Evolutionary conservation across 2,329 filamentous ascomycete species (phyloP).

Genomic region (Ascochyta clinopodiicola): DNA sequence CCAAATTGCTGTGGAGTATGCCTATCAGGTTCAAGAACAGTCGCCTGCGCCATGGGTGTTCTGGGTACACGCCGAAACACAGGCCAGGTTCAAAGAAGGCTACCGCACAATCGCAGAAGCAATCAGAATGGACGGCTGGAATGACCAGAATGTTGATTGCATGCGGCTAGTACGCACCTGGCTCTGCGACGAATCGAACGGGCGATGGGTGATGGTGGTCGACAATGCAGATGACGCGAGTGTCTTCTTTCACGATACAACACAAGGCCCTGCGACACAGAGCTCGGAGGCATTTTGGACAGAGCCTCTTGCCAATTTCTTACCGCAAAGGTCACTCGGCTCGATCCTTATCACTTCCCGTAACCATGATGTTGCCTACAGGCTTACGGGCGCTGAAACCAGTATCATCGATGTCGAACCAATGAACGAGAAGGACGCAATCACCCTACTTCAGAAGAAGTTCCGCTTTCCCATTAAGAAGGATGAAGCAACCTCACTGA

Average conservation of each 20-base stretch:
- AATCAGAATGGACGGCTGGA: constrained; percentile 9
- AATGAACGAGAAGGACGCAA: constrained; percentile 13
- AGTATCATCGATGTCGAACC: constrained; percentile 11
- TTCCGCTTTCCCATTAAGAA: background rate
- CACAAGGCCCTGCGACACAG: background rate
- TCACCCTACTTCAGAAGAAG: constrained; percentile 18
- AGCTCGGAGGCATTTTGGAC: background rate
- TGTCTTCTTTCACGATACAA: background rate
- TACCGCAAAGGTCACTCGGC: constrained; percentile 8
- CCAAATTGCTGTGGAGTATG: constrained; percentile 27
- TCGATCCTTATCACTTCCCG: constrained; percentile 18
- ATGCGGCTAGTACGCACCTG: constrained; percentile 20
- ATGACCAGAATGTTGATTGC: constrained; percentile 19
- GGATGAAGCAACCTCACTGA: background rate
- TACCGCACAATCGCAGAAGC: constrained; percentile 23
- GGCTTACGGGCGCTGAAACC: constrained; percentile 15
- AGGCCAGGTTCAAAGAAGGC: constrained; percentile 16
- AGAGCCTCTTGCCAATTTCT: background rate
- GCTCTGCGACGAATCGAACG: constrained; percentile 21
- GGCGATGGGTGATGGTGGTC: constrained; percentile 27
- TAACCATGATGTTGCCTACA: constrained; percentile 7
- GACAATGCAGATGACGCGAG: constrained; percentile 31
- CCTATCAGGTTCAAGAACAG: constrained; percentile 9
- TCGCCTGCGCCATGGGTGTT: constrained; percentile 21
- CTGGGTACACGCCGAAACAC: constrained; percentile 23